Evolutionary conservation across 768 basidiomycete genomes (phyloP), one percentile per base, ranked within the genome.

Genomic region (Lactifluus subvellereus): DNA sequence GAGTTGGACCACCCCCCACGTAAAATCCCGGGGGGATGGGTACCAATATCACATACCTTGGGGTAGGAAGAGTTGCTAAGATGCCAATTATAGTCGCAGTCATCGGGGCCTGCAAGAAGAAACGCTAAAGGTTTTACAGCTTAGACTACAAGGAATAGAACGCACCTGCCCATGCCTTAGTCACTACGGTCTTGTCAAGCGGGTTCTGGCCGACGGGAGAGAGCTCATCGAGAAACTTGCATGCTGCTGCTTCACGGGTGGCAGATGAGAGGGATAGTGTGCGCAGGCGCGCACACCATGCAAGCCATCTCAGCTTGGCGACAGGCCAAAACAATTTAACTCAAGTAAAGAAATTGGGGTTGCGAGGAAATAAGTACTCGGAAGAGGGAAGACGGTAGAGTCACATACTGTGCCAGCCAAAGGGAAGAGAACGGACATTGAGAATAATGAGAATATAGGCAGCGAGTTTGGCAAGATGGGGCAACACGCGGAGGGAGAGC

Each of bases 61-160:
- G 87, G 82, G 65, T 92, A 93, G 57, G 83, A 86, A 0, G 89
- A 90, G 69, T 93, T 93, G 71, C 88, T 90, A 61, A 92, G 77
- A 69, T 93, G 90, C 13, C 80, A 71, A 69, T 88, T 84, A 68
- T 85, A 85, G 72, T 93, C 91, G 48, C 80, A 79, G 49, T 91
- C 90, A 65, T 91, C 89, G 7, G 85, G 67, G 60, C 79, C 87
- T 88, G 58, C n/a, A 4, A 9, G 9, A 51, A 30, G n/a, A 7
- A 14, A 10, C 11, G 35, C 18, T n/a, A 59, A 51, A 3, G 7
- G 6, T 22, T 22, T 14, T 3, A 16, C 20, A n/a, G 16, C 38
- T n/a, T 18, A 38, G 22, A 10, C 8, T 3, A 6, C 16, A 10
- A 13, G 18, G 10, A n/a, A 8, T 13, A 47, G 0, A 47, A 56